Evolutionary conservation across 306 rosid species (phyloP).

Genomic region (Rosa multiflora): DNA sequence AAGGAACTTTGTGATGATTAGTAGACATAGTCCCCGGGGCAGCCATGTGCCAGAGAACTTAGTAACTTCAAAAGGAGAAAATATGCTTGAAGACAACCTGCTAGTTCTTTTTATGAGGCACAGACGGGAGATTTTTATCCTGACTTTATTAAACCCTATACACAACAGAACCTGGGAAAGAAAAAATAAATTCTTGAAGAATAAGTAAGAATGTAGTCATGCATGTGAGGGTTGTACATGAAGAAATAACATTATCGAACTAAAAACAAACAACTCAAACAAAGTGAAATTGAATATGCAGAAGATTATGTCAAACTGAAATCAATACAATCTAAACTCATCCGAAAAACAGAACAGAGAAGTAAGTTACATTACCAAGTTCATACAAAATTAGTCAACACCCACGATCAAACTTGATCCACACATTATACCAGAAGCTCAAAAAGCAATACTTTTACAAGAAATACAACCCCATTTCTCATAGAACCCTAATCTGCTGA

Average conservation of each 20-base stretch:
- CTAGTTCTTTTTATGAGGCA: not conserved
- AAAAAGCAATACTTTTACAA: not conserved
- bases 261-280: not conserved
- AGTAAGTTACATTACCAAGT: not conserved
- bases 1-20: constrained; percentile 22
- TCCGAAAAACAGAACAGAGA: not conserved
- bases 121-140: not conserved
- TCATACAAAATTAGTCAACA: not conserved
- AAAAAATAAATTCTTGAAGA: not conserved
- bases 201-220: not conserved
- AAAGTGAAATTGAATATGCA: not conserved
- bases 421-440: not conserved
- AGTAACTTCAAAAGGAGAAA: constrained; percentile 30
- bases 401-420: not conserved
- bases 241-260: not conserved
- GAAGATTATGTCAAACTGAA: not conserved
- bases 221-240: not conserved
- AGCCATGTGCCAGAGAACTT: constrained; percentile 40
- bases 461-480: constrained; percentile 12
- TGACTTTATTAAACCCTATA: not conserved
- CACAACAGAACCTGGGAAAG: not conserved
- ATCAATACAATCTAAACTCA: not conserved
- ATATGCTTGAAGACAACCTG: constrained; percentile 11
- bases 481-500: not conserved
- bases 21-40: constrained; percentile 37